These are phyloP conservation scores for Botrytis deweyae DNA, from an alignment of 2,329 filamentous ascomycete species.

Conservation along the genomic window DNA sequence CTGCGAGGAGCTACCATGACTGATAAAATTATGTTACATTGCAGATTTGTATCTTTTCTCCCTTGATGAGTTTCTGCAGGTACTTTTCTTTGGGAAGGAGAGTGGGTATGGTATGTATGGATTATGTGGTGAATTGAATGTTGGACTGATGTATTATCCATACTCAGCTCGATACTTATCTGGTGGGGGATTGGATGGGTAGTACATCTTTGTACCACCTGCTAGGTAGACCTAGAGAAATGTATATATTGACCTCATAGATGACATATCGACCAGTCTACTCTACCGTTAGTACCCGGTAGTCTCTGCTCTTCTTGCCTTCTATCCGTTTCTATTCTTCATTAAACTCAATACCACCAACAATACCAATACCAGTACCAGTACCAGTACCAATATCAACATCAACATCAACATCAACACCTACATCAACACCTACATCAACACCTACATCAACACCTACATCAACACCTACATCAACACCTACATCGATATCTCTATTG, in stretches of 20 bases:
- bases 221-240: not conserved
- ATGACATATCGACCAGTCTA: too few species aligned
- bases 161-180: not conserved
- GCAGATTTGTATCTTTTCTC: not conserved
- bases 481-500: not conserved
- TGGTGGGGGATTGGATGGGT: not conserved
- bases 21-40: not conserved
- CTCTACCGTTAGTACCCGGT: not conserved
- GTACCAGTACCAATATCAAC: not conserved
- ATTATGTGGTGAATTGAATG: not conserved
- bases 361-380: too few species aligned
- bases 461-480: not conserved
- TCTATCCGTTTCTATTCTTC: not conserved
- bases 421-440: not conserved
- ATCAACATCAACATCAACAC: not conserved
- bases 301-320: not conserved
- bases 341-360: not conserved
- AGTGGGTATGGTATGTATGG: not conserved
- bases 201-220: not conserved
- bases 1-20: not conserved
- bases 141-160: not conserved
- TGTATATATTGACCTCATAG: not conserved
- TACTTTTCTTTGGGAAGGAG: not conserved
- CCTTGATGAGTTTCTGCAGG: not conserved
- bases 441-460: not conserved